Conservation (phyloP, 1,284 basidiomycete genomes). For the Gomphus bonarii region DNA sequence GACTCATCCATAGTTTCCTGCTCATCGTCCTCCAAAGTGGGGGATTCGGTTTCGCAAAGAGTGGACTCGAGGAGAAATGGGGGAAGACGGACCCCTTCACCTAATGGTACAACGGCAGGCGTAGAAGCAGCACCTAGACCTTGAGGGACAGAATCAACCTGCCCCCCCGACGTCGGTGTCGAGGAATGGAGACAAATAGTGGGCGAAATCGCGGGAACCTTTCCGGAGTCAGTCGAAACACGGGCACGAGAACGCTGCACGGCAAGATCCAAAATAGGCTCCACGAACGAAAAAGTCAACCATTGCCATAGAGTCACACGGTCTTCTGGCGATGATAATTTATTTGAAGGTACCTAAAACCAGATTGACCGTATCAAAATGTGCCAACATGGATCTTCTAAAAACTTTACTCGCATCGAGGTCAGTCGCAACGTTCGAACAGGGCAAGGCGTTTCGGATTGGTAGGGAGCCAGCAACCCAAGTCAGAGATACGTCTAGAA, state of each 20-base stretch:
- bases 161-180: not conserved
- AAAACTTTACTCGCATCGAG: slow-evolving; percentile 31
- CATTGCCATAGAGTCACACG: slow-evolving; percentile 68
- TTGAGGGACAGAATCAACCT: not conserved
- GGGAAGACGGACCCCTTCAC: slow-evolving; percentile 2
- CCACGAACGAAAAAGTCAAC: slow-evolving; percentile 69
- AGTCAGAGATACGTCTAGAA: slow-evolving; percentile 28
- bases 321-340: slow-evolving; percentile 58
- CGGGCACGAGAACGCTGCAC: slow-evolving; percentile 4
- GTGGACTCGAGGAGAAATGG: not conserved
- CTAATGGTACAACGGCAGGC: not conserved
- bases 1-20: not conserved
- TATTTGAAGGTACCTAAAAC: slow-evolving; percentile 36
- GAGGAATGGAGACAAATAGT: not conserved
- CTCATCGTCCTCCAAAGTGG: not conserved
- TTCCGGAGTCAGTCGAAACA: not conserved
- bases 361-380: not conserved
- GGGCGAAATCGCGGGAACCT: not conserved
- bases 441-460: slow-evolving; percentile 32
- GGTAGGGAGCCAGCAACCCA: slow-evolving; percentile 46
- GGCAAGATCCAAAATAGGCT: slow-evolving; percentile 51
- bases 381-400: not conserved
- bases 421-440: slow-evolving; percentile 35
- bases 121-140: not conserved
- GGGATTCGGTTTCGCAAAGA: not conserved